Conservation (phyloP, 1,284 basidiomycete genomes). For the Pseudozyma tsukubaensis region DNA sequence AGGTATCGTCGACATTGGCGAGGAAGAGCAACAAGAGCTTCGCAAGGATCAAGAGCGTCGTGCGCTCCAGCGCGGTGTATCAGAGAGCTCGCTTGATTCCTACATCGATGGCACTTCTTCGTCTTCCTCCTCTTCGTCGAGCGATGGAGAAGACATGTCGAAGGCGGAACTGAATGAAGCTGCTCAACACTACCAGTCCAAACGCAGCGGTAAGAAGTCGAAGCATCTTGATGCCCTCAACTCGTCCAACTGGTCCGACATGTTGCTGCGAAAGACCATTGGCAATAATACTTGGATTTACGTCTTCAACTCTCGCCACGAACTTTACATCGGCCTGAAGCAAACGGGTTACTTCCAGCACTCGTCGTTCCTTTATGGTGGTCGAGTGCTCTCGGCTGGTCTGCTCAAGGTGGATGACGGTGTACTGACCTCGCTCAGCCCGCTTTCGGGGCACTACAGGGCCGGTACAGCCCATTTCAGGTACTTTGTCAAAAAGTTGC, state of each 20-base stretch:
- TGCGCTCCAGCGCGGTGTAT: conserved; percentile 38
- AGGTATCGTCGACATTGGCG: conserved; percentile 64
- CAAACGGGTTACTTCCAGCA: conserved; percentile 64
- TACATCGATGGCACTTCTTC: conserved; percentile 35
- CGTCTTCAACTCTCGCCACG: conserved; percentile 58
- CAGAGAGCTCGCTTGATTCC: conserved; percentile 39
- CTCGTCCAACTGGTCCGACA: conserved; percentile 53
- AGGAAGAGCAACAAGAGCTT: conserved; percentile 53
- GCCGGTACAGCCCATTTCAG: conserved; percentile 58
- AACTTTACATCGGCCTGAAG: conserved; percentile 62
- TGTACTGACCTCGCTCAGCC: conserved; percentile 47
- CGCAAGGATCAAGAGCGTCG: conserved; percentile 27
- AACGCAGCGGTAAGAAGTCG: conserved; percentile 38
- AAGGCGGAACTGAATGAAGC: conserved; percentile 23
- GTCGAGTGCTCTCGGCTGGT: conserved; percentile 57
- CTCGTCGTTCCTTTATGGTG: conserved; percentile 59
- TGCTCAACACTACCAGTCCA: conserved; percentile 46
- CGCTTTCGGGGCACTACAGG: conserved; percentile 59
- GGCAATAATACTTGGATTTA: conserved; percentile 60
- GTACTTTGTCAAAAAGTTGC: conserved; percentile 57
- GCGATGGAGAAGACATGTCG: conserved; percentile 47
- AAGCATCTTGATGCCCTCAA: conserved; percentile 37
- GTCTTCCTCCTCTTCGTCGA: conserved; percentile 22
- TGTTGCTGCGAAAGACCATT: conserved; percentile 56
- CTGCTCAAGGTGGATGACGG: conserved; percentile 57